These are phyloP conservation scores for Talaromyces islandicus DNA, from an alignment of 2,329 filamentous ascomycete species.

Conservation along the genomic window DNA sequence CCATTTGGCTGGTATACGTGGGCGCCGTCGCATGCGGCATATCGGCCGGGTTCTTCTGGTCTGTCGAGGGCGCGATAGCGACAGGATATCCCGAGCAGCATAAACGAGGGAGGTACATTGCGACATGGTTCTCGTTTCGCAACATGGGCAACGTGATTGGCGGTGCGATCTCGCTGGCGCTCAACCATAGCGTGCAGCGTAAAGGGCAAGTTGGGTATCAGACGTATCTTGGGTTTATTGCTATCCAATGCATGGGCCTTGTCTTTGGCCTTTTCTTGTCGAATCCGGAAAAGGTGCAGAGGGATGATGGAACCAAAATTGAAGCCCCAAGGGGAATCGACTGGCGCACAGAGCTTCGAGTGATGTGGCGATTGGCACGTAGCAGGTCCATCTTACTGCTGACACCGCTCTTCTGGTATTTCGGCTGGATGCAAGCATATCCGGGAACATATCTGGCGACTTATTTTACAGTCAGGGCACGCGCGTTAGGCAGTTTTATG, in stretches of 20 bases:
- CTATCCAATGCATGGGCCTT: constrained; percentile 41
- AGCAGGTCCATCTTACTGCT: constrained; percentile 44
- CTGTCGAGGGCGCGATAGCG: constrained; percentile 45
- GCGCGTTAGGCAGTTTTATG: constrained; percentile 40
- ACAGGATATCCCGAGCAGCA: constrained; percentile 43
- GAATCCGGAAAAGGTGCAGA: constrained; percentile 41
- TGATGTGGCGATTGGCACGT: constrained; percentile 34
- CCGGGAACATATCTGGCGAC: constrained; percentile 48
- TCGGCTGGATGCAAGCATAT: constrained; percentile 50
- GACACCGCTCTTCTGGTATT: constrained; percentile 38
- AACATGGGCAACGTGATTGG: constrained; percentile 51
- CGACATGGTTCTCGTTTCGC: constrained; percentile 39
- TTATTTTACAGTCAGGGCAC: constrained; percentile 47
- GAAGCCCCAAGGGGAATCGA: constrained; percentile 15
- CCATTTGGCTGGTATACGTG: constrained; percentile 44
- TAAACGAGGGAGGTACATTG: constrained; percentile 38
- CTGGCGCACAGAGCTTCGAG: constrained; percentile 32
- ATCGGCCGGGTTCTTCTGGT: constrained; percentile 47
- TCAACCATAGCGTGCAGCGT: constrained; percentile 41
- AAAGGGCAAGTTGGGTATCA: constrained; percentile 43
- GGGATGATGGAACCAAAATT: constrained; percentile 31
- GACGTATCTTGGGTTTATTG: constrained; percentile 28
- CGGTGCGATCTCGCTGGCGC: constrained; percentile 45
- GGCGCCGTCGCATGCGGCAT: constrained; percentile 45
- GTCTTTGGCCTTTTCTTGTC: constrained; percentile 42